Evolutionary conservation across 768 basidiomycete species (phyloP).

Genomic region (Lactifluus rugatus): DNA sequence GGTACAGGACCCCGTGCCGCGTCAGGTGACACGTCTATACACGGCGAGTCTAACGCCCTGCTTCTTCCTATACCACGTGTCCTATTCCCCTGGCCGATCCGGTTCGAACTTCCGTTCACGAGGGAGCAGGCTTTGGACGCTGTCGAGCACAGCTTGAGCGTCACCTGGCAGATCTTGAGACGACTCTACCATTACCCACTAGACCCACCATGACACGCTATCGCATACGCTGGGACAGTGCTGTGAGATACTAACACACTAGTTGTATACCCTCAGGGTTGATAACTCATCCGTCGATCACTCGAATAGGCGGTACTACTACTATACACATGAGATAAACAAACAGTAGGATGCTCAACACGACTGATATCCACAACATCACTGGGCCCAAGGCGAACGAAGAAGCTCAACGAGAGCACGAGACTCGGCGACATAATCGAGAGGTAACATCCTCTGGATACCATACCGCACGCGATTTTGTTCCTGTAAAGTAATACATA

Average conservation of each 20-base stretch:
- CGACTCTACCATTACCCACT: conserved; percentile 49
- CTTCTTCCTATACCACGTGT: conserved; percentile 24
- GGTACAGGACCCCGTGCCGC: not conserved
- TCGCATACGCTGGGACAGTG: too few relatives aligned
- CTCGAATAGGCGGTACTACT: not conserved
- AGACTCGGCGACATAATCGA: conserved; percentile 67
- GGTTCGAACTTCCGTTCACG: conserved; percentile 30
- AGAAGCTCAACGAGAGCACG: conserved; percentile 50
- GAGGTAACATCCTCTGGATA: conserved; percentile 51
- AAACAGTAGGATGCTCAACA: not conserved
- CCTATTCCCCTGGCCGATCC: conserved; percentile 25
- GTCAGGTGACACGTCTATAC: conserved; percentile 23
- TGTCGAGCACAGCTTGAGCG: conserved; percentile 32
- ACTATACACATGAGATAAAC: conserved; percentile 7
- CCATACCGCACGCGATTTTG: conserved; percentile 73
- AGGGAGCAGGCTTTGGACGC: conserved; percentile 24
- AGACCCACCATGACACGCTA: conserved; percentile 32
- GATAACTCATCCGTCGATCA: not conserved
- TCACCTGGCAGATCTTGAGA: conserved; percentile 40
- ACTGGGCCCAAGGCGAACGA: conserved; percentile 47
- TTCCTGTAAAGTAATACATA: conserved; percentile 41
- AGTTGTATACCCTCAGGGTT: not conserved
- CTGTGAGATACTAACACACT: conserved; percentile 1
- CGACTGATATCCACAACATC: not conserved
- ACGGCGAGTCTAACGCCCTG: conserved; percentile 14